Conservation (phyloP, 108 stramenopile genomes). For the Schizochytrium sp. region DNA sequence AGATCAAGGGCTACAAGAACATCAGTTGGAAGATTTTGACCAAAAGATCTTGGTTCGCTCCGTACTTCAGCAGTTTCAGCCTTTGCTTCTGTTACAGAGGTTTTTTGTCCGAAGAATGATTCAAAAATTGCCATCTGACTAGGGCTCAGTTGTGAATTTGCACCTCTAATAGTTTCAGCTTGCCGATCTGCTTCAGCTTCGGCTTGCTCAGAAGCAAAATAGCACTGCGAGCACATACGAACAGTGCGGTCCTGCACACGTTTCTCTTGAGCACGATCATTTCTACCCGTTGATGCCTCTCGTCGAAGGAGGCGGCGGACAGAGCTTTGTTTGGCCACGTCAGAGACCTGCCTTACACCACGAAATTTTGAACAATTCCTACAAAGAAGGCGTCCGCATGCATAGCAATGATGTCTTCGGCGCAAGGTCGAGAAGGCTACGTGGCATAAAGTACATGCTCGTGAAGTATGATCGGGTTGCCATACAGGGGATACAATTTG, state of each 20-base stretch:
- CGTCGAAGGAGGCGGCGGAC: not conserved
- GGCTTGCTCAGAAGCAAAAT: not conserved
- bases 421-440: not conserved
- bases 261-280: slow-evolving; percentile 25
- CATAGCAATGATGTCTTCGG: slow-evolving; percentile 25
- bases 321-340: not conserved
- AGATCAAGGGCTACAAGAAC: not conserved
- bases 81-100: no score
- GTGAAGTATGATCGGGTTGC: slow-evolving; percentile 15
- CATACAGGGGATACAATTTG: slow-evolving; percentile 17
- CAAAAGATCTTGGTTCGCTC: not conserved
- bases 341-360: slow-evolving; percentile 1
- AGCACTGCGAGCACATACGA: not conserved
- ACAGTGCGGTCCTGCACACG: slow-evolving; percentile 4
- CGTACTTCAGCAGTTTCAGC: no score
- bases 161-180: no score
- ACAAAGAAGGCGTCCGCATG: slow-evolving; percentile 9
- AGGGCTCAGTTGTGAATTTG: no score
- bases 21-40: not conserved
- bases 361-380: not conserved
- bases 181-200: no score
- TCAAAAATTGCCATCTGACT: no score
- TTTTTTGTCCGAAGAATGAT: no score
- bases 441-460: not conserved
- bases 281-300: not conserved